Percentiles rank a stretch among this genome's conserved stretches.
These are phyloP conservation scores for Globisporangium recalcitrans DNA, from an alignment of 352 stramenopile species.

Conservation along the genomic window DNA sequence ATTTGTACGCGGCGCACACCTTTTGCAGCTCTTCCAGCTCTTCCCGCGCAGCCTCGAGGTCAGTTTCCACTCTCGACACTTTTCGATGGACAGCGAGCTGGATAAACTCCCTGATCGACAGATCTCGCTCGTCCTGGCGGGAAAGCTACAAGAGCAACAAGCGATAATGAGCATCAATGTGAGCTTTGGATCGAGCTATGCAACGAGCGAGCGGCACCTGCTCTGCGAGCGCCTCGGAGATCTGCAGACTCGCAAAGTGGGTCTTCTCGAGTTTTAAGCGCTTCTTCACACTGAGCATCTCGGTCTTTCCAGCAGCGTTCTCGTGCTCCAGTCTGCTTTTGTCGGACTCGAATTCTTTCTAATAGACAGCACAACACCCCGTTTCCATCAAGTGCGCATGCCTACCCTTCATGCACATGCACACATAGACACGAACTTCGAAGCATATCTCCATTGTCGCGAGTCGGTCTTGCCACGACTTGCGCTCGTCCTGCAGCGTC, in stretches of 20 bases:
- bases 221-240: slow-evolving; percentile 57
- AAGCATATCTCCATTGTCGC: slow-evolving; percentile 24
- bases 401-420: not conserved
- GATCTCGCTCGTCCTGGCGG: slow-evolving; percentile 41
- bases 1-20: slow-evolving; percentile 27
- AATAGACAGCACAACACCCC: not conserved
- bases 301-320: slow-evolving; percentile 17
- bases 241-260: slow-evolving; percentile 54
- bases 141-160: slow-evolving; percentile 22
- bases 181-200: not conserved
- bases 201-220: slow-evolving; percentile 26
- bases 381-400: not conserved
- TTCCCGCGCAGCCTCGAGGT: slow-evolving; percentile 31
- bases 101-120: slow-evolving; percentile 58
- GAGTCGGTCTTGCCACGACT: slow-evolving; percentile 21
- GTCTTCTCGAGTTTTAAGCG: slow-evolving; percentile 57
- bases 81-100: slow-evolving; percentile 52
- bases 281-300: slow-evolving; percentile 25
- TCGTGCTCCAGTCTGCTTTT: slow-evolving; percentile 22
- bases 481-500: slow-evolving; percentile 39
- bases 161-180: not conserved
- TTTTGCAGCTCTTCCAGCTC: slow-evolving; percentile 32
- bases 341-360: slow-evolving; percentile 12
- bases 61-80: slow-evolving; percentile 29
- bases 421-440: no score